Evolutionary conservation across 345 rosid genomes (phyloP).

Genomic region (Citrus reticulata): DNA sequence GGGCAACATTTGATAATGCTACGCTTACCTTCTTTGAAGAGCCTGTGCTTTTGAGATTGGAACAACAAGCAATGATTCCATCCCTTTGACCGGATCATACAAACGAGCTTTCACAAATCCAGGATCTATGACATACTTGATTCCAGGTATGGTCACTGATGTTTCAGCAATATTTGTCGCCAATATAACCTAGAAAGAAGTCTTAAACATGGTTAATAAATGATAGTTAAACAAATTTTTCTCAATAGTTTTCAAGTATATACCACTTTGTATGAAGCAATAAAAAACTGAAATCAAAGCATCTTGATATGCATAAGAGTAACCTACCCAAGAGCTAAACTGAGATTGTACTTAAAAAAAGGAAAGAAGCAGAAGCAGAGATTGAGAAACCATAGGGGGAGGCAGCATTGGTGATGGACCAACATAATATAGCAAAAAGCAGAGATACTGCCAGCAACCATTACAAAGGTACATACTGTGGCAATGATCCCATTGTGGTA

Average conservation of each 20-base stretch:
- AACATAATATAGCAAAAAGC: neutral
- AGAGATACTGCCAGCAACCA: neutral
- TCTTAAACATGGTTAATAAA: slow-evolving; percentile 8
- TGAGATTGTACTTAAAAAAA: neutral
- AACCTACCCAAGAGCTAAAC: neutral
- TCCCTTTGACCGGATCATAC: slow-evolving; percentile 78
- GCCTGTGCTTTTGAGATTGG: slow-evolving; percentile 92
- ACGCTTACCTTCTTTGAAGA: slow-evolving; percentile 75
- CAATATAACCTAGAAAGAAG: slow-evolving; percentile 58
- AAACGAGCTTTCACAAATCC: slow-evolving; percentile 85
- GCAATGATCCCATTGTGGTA: neutral
- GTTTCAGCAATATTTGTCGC: slow-evolving; percentile 99
- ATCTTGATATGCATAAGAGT: neutral
- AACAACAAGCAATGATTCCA: slow-evolving; percentile 73
- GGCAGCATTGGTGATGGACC: neutral
- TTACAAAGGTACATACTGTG: neutral
- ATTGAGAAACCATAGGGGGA: neutral
- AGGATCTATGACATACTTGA: slow-evolving; percentile 90
- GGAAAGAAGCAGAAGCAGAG: neutral
- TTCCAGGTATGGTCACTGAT: slow-evolving; percentile 90
- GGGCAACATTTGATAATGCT: neutral
- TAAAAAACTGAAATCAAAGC: neutral
- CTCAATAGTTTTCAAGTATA: neutral
- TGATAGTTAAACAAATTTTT: neutral
- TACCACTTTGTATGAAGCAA: neutral